Evolutionary conservation across 2,329 filamentous ascomycete species (phyloP), one percentile per base, ranked within the genome.

Genomic region (Fusarium phyllophilum): DNA sequence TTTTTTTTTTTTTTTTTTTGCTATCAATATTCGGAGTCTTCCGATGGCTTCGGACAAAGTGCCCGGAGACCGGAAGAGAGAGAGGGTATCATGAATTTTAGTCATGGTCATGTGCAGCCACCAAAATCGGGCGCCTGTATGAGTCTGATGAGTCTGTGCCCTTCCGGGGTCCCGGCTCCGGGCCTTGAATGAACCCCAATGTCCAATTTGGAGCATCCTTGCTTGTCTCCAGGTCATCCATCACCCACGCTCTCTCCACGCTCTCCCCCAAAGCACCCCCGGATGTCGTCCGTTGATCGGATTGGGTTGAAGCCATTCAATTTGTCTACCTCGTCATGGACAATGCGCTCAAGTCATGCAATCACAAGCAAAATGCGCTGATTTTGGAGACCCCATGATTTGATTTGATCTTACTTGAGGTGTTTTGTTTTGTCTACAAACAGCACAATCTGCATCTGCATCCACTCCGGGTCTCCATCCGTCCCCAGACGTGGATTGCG

Each of bases 381-480:
- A 75, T 76, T 74, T 68, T 70, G 66, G 59, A 51, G 59, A 52
- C 38, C 59, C 61, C 38, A 36, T 63, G 64, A 45, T 68, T 59
- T 63, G 64, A 45, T 72, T 55, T 61, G 57, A 66, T 24, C 38
- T 48, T 62, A 26, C 44, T 62, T 62, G 62, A 65, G 62, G 57
- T 65, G 46, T 46, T 46, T 41, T 46, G 29, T 54, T 62, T 62
- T 54, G 62, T 51, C 29, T 33, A 38, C 29, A 34, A 31, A 22
- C 38, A 8, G 49, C n/a, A 36, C 49, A 62, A 34, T 41, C 58
- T 42, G 38, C 45, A 48, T 29, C 45, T 39, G 14, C 24, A 55
- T 55, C 48, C 72, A 78, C 75, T 74, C 70, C 52, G 60, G 76
- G 69, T 72, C 68, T 70, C 74, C 72, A 76, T 77, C 75, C 76